Percentiles rank a stretch among this genome's conserved stretches.
Conservation (phyloP, 2,329 filamentous ascomycete species). For the Cytospora paraplurivora region DNA sequence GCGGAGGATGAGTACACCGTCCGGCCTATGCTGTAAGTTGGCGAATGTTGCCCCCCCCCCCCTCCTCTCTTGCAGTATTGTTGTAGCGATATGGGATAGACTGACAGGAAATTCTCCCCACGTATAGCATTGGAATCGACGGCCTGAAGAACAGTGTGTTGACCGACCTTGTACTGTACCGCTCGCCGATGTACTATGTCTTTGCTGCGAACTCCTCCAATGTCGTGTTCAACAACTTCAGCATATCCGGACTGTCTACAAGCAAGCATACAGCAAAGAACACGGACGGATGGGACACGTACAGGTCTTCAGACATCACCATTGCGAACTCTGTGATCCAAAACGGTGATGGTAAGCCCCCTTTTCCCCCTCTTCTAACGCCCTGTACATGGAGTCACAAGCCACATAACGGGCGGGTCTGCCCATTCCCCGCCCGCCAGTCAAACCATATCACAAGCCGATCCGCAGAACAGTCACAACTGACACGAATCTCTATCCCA, state of each 20-base stretch:
- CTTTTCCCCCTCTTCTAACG: not conserved
- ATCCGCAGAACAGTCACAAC: not conserved
- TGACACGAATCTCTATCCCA: not conserved
- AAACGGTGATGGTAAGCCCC: conserved; percentile 59
- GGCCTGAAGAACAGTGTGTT: conserved; percentile 59
- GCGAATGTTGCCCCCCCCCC: no score
- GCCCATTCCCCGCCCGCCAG: not conserved
- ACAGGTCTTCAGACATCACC: conserved; percentile 60
- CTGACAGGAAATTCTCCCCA: conserved; percentile 4
- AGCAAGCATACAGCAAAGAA: conserved; percentile 62
- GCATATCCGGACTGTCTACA: conserved; percentile 57
- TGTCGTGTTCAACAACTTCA: conserved; percentile 62
- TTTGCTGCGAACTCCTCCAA: conserved; percentile 63
- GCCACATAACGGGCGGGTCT: not conserved
- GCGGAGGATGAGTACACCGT: conserved; percentile 58
- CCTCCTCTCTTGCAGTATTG: no score
- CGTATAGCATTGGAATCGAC: conserved; percentile 52
- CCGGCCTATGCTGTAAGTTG: conserved; percentile 54
- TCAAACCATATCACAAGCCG: not conserved
- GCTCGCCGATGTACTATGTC: conserved; percentile 60
- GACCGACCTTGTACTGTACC: conserved; percentile 58
- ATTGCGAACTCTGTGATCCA: conserved; percentile 66
- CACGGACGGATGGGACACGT: conserved; percentile 64
- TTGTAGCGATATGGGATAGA: not conserved
- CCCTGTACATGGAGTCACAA: not conserved